phyloP scores from a whole-genome alignment of 306 rosid species.

The Pterocarpus santalinus region DNA sequence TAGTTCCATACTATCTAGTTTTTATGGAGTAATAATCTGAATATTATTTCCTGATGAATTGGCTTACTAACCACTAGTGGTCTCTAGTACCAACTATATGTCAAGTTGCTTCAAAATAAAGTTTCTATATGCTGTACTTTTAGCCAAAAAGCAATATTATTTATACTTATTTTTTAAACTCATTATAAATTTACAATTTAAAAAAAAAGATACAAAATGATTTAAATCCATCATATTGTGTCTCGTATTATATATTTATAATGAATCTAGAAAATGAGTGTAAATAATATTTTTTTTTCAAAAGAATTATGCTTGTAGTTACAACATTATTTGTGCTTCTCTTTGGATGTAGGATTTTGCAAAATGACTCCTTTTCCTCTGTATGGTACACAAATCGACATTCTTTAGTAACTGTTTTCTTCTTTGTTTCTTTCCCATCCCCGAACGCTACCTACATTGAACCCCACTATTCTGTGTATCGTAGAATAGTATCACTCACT shows the following conservation, averaged over 20 bases:
- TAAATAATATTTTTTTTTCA: too few relatives aligned
- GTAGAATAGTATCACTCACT: neutral
- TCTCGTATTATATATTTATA: neutral
- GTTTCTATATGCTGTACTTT: neutral
- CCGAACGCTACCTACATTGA: neutral
- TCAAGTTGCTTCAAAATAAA: conserved; percentile 55
- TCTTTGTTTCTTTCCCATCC: neutral
- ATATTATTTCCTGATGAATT: conserved; percentile 34
- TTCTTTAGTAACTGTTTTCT: neutral
- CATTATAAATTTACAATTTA: too few relatives aligned
- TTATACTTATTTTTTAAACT: too few relatives aligned
- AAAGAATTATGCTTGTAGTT: conserved; percentile 13
- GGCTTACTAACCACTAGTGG: conserved; percentile 48
- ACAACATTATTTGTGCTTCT: conserved; percentile 19
- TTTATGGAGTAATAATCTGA: neutral
- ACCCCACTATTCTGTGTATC: neutral
- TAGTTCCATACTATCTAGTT: conserved; percentile 25
- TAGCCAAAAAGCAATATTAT: too few relatives aligned
- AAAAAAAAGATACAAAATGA: too few relatives aligned
- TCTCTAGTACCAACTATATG: conserved; percentile 39
- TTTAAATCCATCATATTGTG: too few relatives aligned
- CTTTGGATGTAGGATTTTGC: neutral
- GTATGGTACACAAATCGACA: conserved; percentile 29
- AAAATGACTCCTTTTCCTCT: conserved; percentile 8
- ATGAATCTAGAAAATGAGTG: too few relatives aligned